phyloP scores from a whole-genome alignment of 176 grass and related monocot species.

The Calamus simplicifolius region DNA sequence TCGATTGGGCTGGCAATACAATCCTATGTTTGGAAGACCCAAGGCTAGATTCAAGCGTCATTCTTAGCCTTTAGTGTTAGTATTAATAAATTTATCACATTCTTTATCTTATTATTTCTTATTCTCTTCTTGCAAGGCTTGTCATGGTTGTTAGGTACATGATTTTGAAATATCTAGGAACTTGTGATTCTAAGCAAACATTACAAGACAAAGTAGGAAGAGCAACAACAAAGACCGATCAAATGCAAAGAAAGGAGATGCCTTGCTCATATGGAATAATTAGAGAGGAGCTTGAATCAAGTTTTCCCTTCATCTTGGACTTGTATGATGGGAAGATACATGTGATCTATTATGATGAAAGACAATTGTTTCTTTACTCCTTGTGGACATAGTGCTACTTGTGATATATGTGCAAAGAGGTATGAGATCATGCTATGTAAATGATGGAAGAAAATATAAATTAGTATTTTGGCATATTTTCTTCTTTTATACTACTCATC shows the following conservation, averaged over 20 bases:
- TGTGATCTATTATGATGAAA: conserved; percentile 31
- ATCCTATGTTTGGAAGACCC: too few species aligned
- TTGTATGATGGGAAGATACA: conserved; percentile 42
- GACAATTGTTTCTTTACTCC: conserved; percentile 22
- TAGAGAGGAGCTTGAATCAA: conserved; percentile 22
- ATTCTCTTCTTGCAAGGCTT: conserved; percentile 25
- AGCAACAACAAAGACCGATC: conserved; percentile 16
- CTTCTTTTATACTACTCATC: too few species aligned
- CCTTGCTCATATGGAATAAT: conserved; percentile 23
- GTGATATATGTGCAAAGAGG: too few species aligned
- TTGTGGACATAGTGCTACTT: conserved; percentile 22
- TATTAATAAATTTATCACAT: too few species aligned
- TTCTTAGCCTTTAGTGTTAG: too few species aligned
- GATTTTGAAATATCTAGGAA: conserved; percentile 25
- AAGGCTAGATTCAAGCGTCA: too few species aligned
- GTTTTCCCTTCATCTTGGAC: conserved; percentile 19
- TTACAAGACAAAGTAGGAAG: too few species aligned
- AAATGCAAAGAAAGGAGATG: conserved; percentile 27
- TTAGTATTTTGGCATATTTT: too few species aligned
- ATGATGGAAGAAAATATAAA: not conserved
- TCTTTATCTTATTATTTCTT: too few species aligned
- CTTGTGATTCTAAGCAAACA: conserved; percentile 4
- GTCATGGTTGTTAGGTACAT: conserved; percentile 17
- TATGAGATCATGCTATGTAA: not conserved
- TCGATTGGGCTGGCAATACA: too few species aligned